Evolutionary conservation across 495 filamentous ascomycete species (phyloP).

Genomic region (Apiosordaria backusii): DNA sequence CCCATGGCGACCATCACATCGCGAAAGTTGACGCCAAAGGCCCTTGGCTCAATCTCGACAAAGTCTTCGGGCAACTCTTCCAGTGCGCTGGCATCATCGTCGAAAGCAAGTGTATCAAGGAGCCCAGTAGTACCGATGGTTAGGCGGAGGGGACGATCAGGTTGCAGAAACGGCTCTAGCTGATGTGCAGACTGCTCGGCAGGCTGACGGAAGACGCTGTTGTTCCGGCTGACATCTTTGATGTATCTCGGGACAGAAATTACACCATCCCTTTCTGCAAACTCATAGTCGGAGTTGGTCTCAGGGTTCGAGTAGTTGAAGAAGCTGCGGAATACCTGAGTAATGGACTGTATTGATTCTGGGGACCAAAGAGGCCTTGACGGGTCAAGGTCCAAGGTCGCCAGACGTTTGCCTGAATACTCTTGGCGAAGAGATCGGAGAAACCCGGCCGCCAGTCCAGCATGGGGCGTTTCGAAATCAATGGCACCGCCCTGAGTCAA

Average conservation of each 20-base stretch:
- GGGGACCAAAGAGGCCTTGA: constrained; percentile 16
- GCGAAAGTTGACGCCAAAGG: constrained; percentile 42
- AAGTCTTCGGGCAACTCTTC: constrained; percentile 25
- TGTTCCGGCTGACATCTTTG: constrained; percentile 34
- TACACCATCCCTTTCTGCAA: constrained; percentile 25
- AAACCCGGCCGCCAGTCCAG: constrained; percentile 31
- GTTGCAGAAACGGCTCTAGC: constrained; percentile 30
- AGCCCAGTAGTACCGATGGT: constrained; percentile 32
- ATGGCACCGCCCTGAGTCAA: constrained; percentile 47
- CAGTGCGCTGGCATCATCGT: constrained; percentile 24
- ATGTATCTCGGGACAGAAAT: constrained; percentile 31
- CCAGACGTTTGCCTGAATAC: constrained; percentile 28
- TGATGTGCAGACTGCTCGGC: background rate
- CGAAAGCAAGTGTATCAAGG: constrained; percentile 33
- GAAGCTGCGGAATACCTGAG: constrained; percentile 24
- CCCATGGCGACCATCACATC: constrained; percentile 55
- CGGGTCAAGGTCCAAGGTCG: constrained; percentile 28
- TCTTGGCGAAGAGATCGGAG: constrained; percentile 34
- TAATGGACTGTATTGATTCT: constrained; percentile 22
- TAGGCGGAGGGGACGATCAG: constrained; percentile 29
- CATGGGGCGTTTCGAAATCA: constrained; percentile 24
- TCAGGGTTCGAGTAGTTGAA: constrained; percentile 20
- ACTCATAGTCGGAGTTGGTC: constrained; percentile 27
- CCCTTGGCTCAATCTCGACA: constrained; percentile 42
- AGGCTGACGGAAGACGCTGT: constrained; percentile 19